A percentile compares a stretch with the other conserved stretches of the same genome.
These are phyloP conservation scores for Entomortierella parvispora DNA, from an alignment of 192 early-diverging fungal genomes.

Conservation along the genomic window DNA sequence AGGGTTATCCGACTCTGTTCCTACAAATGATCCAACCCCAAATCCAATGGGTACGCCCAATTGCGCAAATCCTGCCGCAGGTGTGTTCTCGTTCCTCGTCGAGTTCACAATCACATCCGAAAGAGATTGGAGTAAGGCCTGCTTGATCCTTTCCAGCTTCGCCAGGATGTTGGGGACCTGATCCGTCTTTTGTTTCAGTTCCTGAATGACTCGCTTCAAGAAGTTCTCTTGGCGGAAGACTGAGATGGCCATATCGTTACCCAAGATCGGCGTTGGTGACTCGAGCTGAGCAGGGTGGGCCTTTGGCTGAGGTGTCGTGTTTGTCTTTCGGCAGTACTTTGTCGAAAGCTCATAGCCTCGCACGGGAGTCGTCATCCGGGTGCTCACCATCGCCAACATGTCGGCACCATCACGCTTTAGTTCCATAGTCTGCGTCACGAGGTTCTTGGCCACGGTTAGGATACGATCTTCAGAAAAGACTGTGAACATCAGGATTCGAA, in stretches of 20 bases:
- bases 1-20: slow-evolving; percentile 23
- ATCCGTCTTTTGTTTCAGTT: slow-evolving; percentile 53
- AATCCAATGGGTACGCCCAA: slow-evolving; percentile 42
- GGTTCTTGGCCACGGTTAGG: slow-evolving; percentile 73
- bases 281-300: slow-evolving; percentile 21
- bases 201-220: slow-evolving; percentile 61
- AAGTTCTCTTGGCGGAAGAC: slow-evolving; percentile 76
- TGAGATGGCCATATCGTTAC: slow-evolving; percentile 70
- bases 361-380: slow-evolving; percentile 53
- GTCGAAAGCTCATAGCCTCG: slow-evolving; percentile 45
- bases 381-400: slow-evolving; percentile 61
- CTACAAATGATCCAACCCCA: slow-evolving; percentile 9
- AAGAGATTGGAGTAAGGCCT: slow-evolving; percentile 38
- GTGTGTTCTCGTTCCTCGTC: slow-evolving; percentile 37
- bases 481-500: slow-evolving; percentile 69
- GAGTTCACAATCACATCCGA: slow-evolving; percentile 37
- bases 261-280: slow-evolving; percentile 34
- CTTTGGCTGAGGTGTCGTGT: not conserved
- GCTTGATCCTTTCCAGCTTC: slow-evolving; percentile 34
- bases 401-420: slow-evolving; percentile 71
- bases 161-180: slow-evolving; percentile 41
- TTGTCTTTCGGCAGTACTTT: slow-evolving; percentile 31
- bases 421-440: slow-evolving; percentile 71
- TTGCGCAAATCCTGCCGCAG: slow-evolving; percentile 37
- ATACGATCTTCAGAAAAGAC: slow-evolving; percentile 77